Conservation (phyloP, 108 stramenopile species). For the Poteriospumella lacustris region DNA sequence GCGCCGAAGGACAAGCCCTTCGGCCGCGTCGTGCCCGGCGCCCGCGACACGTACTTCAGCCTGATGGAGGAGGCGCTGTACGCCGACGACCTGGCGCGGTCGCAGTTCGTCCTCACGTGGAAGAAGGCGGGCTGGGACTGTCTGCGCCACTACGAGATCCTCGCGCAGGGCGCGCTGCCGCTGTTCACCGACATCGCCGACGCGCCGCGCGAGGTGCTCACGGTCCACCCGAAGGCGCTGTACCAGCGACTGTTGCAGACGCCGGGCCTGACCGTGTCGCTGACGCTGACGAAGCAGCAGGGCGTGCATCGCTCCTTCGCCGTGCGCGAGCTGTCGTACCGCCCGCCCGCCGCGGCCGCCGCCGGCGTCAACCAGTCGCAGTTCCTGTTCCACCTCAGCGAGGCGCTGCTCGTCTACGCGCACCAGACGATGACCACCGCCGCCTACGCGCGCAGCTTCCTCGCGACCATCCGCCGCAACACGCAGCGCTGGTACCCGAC, state of each 20-base stretch:
- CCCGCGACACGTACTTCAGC: neutral
- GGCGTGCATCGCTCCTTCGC: neutral
- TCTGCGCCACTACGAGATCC: slow-evolving; percentile 29
- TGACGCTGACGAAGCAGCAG: neutral
- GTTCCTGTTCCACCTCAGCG: neutral
- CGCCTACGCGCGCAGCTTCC: neutral
- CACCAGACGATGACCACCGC: neutral
- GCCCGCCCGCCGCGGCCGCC: no score
- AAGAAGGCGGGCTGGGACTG: slow-evolving; percentile 28
- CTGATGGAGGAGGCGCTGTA: neutral
- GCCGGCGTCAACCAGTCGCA: no score
- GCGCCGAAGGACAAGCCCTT: neutral
- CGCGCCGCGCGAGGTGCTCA: neutral
- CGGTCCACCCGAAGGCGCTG: neutral
- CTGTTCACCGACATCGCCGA: neutral
- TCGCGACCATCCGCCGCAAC: neutral
- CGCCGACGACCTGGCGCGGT: neutral
- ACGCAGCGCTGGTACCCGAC: neutral
- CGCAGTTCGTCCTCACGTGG: neutral
- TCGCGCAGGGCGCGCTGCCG: neutral
- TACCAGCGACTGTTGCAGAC: neutral
- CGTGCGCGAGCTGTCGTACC: no score
- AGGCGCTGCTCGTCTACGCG: neutral
- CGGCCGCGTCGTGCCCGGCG: neutral
- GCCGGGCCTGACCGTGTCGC: neutral